A percentile compares a stretch with the other conserved stretches of the same genome.
phyloP scores from a whole-genome alignment of 176 grass and related monocot genomes.

The Triticum turgidum region DNA sequence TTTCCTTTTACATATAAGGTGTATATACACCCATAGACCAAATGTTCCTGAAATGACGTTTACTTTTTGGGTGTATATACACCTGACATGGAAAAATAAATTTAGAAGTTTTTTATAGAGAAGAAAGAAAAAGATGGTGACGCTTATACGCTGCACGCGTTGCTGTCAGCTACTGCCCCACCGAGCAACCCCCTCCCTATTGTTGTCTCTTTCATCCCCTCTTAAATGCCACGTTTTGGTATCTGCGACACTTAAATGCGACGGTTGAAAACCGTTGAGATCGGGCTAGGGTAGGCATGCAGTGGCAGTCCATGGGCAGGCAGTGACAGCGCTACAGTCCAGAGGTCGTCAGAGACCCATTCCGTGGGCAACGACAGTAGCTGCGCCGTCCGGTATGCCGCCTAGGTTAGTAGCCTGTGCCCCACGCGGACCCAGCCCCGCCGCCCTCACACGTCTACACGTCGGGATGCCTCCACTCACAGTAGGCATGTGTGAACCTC shows the following conservation, averaged over 20 bases:
- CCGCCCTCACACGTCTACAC: background rate
- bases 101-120: too few species aligned
- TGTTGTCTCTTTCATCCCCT: background rate
- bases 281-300: background rate
- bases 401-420: background rate
- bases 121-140: too few species aligned
- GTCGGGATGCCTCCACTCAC: background rate
- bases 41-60: too few species aligned
- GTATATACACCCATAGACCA: too few species aligned
- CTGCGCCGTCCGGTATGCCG: background rate
- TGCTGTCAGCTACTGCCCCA: too few species aligned
- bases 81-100: too few species aligned
- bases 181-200: background rate
- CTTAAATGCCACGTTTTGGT: background rate
- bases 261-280: conserved; percentile 51
- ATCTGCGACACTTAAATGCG: conserved; percentile 3
- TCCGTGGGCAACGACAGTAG: conserved; percentile 4
- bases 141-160: too few species aligned
- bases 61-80: too few species aligned
- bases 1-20: too few species aligned
- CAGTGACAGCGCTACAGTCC: background rate
- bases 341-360: background rate
- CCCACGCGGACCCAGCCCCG: background rate
- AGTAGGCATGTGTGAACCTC: background rate
- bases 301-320: too few species aligned